Conservation (phyloP, 2,329 filamentous ascomycete species). For the Fusarium anthophilum region DNA sequence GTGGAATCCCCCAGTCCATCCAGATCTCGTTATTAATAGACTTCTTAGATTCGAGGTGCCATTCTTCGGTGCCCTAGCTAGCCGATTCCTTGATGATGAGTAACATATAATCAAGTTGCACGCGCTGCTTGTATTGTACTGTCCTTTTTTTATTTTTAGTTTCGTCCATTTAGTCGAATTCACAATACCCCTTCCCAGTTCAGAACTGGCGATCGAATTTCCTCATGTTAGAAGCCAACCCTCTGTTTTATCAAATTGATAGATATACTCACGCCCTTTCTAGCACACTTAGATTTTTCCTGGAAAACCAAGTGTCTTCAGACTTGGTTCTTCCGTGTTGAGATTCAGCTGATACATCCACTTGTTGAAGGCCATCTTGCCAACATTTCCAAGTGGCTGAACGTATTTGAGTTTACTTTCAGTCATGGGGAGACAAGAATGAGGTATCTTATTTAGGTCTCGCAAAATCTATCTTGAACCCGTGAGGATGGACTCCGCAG, state of each 20-base stretch:
- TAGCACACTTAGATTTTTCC: neutral
- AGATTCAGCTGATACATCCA: neutral
- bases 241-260: neutral
- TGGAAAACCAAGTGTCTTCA: neutral
- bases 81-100: conserved; percentile 90
- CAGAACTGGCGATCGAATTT: neutral
- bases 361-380: neutral
- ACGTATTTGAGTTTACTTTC: neutral
- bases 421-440: neutral
- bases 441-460: neutral
- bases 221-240: neutral
- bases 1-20: conserved; percentile 17
- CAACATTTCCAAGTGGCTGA: neutral
- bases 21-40: neutral
- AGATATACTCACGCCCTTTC: neutral
- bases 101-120: conserved; percentile 30
- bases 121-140: neutral
- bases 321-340: neutral
- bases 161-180: neutral
- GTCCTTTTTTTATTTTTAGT: neutral
- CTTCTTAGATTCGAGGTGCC: conserved; percentile 81
- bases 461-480: neutral
- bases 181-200: conserved; percentile 27
- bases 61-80: conserved; percentile 85
- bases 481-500: neutral